Conservation (phyloP, 1,139 yeast species). For the Candida buenavistaensis region DNA sequence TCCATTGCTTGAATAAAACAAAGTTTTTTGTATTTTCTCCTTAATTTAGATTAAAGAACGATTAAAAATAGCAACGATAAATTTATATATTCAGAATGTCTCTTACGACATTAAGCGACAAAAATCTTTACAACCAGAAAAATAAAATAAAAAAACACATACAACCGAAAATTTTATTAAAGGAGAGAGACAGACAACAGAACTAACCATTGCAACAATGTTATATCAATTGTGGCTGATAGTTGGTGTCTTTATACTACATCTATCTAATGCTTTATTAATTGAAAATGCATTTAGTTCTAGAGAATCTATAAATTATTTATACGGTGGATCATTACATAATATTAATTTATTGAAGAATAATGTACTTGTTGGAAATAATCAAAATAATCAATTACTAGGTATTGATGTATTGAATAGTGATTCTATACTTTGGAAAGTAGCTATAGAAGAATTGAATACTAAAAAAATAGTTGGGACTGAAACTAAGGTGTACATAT, state of each 20-base stretch:
- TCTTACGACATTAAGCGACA: no score
- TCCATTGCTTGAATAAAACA: no score
- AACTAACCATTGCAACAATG: conserved; percentile 2
- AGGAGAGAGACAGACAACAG: neutral
- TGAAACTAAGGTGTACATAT: conserved; percentile 7
- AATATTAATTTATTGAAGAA: conserved; percentile 10
- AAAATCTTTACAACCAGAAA: no score
- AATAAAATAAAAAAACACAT: no score
- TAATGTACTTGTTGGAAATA: conserved; percentile 23
- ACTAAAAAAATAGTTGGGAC: conserved; percentile 4
- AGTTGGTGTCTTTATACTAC: conserved; percentile 5
- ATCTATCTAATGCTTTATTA: conserved; percentile 19
- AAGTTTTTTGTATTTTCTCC: no score
- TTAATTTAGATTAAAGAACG: no score
- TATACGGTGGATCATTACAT: conserved; percentile 18
- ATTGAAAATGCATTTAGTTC: conserved; percentile 38
- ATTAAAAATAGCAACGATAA: no score
- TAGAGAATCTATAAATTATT: conserved; percentile 32
- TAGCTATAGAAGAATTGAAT: conserved; percentile 8
- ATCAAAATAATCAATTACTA: conserved; percentile 26
- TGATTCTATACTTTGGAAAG: conserved; percentile 18
- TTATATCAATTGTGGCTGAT: conserved; percentile 2
- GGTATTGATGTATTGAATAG: conserved; percentile 17
- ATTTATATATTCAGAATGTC: no score
- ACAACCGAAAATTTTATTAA: neutral